Evolutionary conservation across 192 early-diverging fungal genomes (phyloP).

Genomic region (Backusella circina): DNA sequence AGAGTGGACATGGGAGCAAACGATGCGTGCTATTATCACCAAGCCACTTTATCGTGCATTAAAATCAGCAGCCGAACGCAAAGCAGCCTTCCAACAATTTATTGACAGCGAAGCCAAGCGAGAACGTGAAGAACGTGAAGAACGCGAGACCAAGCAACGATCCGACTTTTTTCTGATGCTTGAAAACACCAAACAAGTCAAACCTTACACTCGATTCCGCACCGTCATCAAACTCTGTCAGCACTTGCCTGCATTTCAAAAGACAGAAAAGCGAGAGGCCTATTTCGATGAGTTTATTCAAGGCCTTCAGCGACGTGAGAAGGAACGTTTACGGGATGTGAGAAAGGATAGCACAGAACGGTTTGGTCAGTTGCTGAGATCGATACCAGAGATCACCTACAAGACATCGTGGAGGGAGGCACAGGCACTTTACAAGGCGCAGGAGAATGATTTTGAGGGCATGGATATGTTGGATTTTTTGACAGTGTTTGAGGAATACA

Average conservation of each 20-base stretch:
- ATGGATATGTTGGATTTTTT: conserved; percentile 84
- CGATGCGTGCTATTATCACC: conserved; percentile 79
- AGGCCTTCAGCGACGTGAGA: conserved; percentile 62
- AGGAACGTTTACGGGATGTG: conserved; percentile 55
- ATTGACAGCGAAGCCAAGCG: conserved; percentile 53
- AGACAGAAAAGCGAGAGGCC: conserved; percentile 51
- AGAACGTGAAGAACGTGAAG: conserved; percentile 59
- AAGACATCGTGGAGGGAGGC: conserved; percentile 55
- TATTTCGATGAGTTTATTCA: conserved; percentile 75
- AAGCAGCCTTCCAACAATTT: conserved; percentile 75
- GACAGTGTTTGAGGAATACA: conserved; percentile 74
- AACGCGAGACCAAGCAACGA: conserved; percentile 45
- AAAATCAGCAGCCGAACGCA: conserved; percentile 77
- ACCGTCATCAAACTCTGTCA: conserved; percentile 51
- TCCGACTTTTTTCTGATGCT: conserved; percentile 55
- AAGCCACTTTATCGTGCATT: conserved; percentile 83
- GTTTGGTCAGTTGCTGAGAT: conserved; percentile 52
- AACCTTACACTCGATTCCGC: conserved; percentile 54
- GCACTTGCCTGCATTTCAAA: conserved; percentile 57
- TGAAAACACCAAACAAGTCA: conserved; percentile 44
- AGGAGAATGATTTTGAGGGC: conserved; percentile 51
- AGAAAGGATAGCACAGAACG: conserved; percentile 62
- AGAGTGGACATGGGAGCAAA: conserved; percentile 92
- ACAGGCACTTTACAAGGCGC: conserved; percentile 46
- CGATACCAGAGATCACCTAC: conserved; percentile 54